Base-by-base conservation (phyloP, 2,329 filamentous ascomycete species). In the Chrysoporthe cubensis region DNA sequence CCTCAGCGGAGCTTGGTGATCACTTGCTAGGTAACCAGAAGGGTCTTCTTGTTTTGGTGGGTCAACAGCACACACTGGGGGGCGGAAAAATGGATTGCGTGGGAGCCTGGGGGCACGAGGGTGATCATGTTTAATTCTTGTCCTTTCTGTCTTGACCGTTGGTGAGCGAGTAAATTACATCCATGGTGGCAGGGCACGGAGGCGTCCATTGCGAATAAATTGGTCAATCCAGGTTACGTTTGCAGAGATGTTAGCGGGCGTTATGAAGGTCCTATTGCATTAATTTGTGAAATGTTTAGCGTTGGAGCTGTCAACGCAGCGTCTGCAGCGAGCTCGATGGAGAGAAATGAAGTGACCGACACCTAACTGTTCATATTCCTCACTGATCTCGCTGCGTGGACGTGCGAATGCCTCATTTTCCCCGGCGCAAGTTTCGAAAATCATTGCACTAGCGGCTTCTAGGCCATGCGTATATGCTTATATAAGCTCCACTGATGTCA, bases 131-230 rank as follows among this genome's bases (percentile, higher is more conserved):
- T 59, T 60, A 43, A 21, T 48, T 64, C 62, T 63, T 63, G 44
- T 65, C 52, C 44, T 68, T 63, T 61, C 21, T 37, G 58, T 26
- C 58, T 59, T 37, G 46, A 48, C 16, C 48, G 46, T 58, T 54
- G 62, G 63, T 46, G 66, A 65, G 66, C 54, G 63, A 66, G 66
- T 61, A 60, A 62, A 56, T 60, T 50, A 63, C 37, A 18, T 46
- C n/a, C 62, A 52, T 37, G 32, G 46, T 32, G 54, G 59, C 43
- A 43, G 65, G 65, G 61, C 59, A 66, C 18, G 66, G 58, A 54
- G 69, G 64, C 60, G 66, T 65, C 66, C 57, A 64, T 66, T n/a
- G 42, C 66, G 64, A 64, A 65, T 70, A 70, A 62, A 69, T 64
- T 70, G 69, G 69, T 64, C 62, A 69, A 69, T 54, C 57, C 40